Base-by-base conservation (phyloP, 208 protist genomes). In the Trypanosoma rangeli region DNA sequence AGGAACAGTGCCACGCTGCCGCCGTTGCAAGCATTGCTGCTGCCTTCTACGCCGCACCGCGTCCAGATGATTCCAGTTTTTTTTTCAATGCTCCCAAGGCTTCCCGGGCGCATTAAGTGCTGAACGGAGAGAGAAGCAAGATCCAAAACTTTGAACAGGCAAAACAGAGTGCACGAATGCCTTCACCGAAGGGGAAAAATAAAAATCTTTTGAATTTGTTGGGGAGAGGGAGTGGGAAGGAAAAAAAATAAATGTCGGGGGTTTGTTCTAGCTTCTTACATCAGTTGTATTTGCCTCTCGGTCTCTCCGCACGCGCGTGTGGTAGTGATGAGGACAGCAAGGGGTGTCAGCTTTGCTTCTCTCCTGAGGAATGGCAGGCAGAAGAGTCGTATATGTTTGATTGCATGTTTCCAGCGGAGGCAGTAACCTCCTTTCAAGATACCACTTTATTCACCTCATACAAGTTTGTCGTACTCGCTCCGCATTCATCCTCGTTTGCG, bases 11-110 rank as follows among this genome's bases (percentile, higher is more conserved):
- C 10, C 35, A 26, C 56, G 42, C 46, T 4, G 37, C 35, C 16
- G 48, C 68, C 18, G 48, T 73, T 31, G 70, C 63, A 55, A 35
- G 22, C 20, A 75, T 75, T 44, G 24, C 56, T 4, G 70, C 56
- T 44, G 61, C 46, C 26, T 73, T 73, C 33, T 73, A 73, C 50
- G 57, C 58, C 13, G 24, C 58, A 24, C 31, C n/a, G 3, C 1
- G 13, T 28, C 22, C 8, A 35, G 37, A 33, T 35, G 26, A 37
- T 26, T 18, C 39, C 35, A 28, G 16, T 33, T 50, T 52, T 57
- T 48, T 9, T 16, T 58, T 37, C 8, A 7, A 13, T 20, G 22
- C 26, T 1, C n/a, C 1, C 35, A 24, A 37, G 48, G 16, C 33
- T 5, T 15, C 18, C 28, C 7, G 61, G 28, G 26, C 15, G 26